A percentile compares a stretch with the other conserved stretches of the same genome.
Conservation (phyloP, 2,329 filamentous ascomycete species). For the Neofusicoccum laricinum region DNA sequence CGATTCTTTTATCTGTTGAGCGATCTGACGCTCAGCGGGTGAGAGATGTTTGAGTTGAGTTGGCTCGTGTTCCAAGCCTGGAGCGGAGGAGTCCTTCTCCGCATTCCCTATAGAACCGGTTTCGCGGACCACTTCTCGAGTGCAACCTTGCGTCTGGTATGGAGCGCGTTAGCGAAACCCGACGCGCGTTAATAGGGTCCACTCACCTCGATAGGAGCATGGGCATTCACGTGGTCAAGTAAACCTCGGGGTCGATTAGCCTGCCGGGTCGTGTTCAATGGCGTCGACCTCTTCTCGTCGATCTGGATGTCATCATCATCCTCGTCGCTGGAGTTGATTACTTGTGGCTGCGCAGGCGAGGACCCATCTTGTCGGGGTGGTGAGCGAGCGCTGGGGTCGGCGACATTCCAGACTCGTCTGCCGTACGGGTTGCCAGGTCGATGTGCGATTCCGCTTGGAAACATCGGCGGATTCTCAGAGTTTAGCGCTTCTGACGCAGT, state of each 20-base stretch:
- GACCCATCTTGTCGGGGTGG: neutral
- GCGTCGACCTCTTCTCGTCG: conserved; percentile 1
- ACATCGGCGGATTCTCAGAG: neutral
- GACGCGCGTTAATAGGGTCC: no score
- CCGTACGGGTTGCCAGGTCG: conserved; percentile 8
- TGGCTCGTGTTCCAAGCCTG: neutral
- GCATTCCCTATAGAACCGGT: neutral
- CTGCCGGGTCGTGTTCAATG: neutral
- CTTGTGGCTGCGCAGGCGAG: neutral
- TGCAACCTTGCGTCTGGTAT: neutral
- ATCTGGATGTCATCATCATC: neutral
- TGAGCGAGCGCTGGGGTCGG: neutral
- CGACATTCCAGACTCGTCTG: neutral
- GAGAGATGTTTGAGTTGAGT: neutral
- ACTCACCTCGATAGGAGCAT: neutral
- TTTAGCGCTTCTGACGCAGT: neutral
- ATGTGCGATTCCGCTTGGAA: neutral
- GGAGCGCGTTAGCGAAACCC: neutral
- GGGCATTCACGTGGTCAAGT: neutral
- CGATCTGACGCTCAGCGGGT: neutral
- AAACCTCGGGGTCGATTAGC: neutral
- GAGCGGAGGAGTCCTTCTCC: neutral
- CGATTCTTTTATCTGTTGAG: neutral
- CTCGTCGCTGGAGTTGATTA: neutral
- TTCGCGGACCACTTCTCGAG: neutral